phyloP scores from a whole-genome alignment of 2,329 filamentous ascomycete genomes.

The Chaetomiaceae sp. region DNA sequence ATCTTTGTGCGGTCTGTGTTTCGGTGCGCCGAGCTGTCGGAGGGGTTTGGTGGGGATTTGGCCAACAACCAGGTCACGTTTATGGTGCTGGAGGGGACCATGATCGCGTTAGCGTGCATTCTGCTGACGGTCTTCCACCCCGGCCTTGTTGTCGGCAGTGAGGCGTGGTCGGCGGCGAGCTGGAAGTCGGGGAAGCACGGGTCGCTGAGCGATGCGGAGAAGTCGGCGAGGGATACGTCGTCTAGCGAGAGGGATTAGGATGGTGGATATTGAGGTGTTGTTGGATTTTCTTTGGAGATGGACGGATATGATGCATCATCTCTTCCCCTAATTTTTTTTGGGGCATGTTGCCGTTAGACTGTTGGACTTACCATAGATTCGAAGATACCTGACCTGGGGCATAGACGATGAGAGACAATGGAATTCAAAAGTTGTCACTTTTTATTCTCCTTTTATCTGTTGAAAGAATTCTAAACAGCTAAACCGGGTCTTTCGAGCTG shows the following conservation, averaged over 20 bases:
- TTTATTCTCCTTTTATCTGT: no score
- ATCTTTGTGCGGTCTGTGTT: slow-evolving; percentile 53
- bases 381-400: no score
- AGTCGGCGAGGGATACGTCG: neutral
- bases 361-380: no score
- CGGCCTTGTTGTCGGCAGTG: slow-evolving; percentile 1
- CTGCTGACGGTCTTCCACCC: slow-evolving; percentile 19
- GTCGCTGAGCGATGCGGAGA: neutral
- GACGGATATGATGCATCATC: no score
- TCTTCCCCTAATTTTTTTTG: no score
- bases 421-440: no score
- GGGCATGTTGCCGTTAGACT: no score
- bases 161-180: slow-evolving; percentile 3
- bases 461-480: no score
- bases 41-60: slow-evolving; percentile 47
- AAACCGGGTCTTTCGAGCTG: no score
- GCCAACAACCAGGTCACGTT: slow-evolving; percentile 41
- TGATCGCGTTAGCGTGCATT: slow-evolving; percentile 42
- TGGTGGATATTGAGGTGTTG: neutral
- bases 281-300: no score
- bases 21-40: slow-evolving; percentile 50
- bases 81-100: slow-evolving; percentile 41
- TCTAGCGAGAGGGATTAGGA: neutral
- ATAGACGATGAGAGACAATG: no score
- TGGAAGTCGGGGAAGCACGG: neutral